Evolutionary conservation across 2,329 filamentous ascomycete genomes (phyloP), one percentile per base, ranked within the genome.

Genomic region (Colletotrichum simmondsii): DNA sequence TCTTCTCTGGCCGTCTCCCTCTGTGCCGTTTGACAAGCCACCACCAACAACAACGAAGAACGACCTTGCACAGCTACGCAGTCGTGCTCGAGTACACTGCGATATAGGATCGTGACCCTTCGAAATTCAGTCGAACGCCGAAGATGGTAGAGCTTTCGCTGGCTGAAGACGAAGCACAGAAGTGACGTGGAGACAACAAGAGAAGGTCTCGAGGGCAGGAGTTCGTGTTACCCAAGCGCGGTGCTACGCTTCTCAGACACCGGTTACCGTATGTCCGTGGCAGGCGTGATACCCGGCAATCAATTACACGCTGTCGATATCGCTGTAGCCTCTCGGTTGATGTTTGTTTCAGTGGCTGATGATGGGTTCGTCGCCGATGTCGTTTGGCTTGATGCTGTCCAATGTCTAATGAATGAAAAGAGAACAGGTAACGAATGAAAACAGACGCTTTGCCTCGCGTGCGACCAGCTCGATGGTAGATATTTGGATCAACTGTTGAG

Each of bases 401-500:
- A 26, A 52, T 49, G 54, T 49, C 49, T 65, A 56, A 57, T 46
- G 12, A 24, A 24, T 19, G 56, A 52, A 52, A 57, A n/a, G 14
- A 24, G 42, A 49, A n/a, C 42, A 49, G 42, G 42, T n/a, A 49
- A 69, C 30, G 19, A 57, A 28, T 26, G 19, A 16, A 22, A 37
- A 22, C 49, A n/a, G 8, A 16, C 16, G 37, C 46, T 46, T 30
- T 57, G 56, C 46, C 49, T 65, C 52, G 60, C 66, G 60, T 71
- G 46, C 54, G 60, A 71, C 35, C 65, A 65, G 67, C 56, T 70
- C 28, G 56, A 52, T 57, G 22, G 49, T 28, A 65, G 49, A 70
- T 70, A 53, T 70, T 71, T 71, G 46, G 54, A 65, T 70, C 60
- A 52, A 58, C 56, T 57, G 56, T 57, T 71, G 66, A 65, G 11